Base-by-base conservation (phyloP, 768 basidiomycete species). In the Lentinula lateritia region DNA sequence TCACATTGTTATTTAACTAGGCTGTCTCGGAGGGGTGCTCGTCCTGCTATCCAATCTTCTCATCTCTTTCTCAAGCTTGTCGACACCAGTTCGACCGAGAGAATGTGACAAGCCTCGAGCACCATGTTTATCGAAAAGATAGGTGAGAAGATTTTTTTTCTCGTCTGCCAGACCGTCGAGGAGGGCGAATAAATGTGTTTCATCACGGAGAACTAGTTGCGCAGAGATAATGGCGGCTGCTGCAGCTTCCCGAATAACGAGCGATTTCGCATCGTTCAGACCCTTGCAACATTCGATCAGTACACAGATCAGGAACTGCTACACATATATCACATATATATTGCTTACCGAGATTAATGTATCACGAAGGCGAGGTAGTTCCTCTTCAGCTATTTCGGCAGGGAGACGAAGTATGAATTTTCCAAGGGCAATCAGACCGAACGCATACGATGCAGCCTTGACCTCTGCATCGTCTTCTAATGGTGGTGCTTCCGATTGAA, bases 71-170 rank as follows among this genome's bases (percentile, higher is more conserved):
- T 89, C 85, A 62, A 93, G 77, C 66, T 84, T 88, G 55, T 87
- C 84, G 68, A 89, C 79, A 35, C 88, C 83, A 15, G 74, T 74
- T n/a, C 72, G 73, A 8, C 76, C 75, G 42, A 70, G 70, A 4
- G 70, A 71, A 32, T 68, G 68, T 12, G 68, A 70, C 55, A 71
- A 66, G 48, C 83, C 89, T 20, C 92, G 79, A 9, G 83, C 89
- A 36, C 87, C 87, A 67, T 93, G 90, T 71, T 93, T 94, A 71
- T 93, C 92, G 65, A 95, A 95, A 61, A 93, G 77, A 66, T 95
- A 95, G 1, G 93, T 92, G 53, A 95, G 76, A 16, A 94, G 77
- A 69, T 95, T 93, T 79, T 93, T 93, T 80, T 94, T 92, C 67
- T 92, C 91, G 63, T 92, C 89, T n/a, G 90, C 85, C 45, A 95